A percentile compares a stretch with the other conserved stretches of the same genome.
Conservation (phyloP, 306 rosid species). For the Rosa persica region DNA sequence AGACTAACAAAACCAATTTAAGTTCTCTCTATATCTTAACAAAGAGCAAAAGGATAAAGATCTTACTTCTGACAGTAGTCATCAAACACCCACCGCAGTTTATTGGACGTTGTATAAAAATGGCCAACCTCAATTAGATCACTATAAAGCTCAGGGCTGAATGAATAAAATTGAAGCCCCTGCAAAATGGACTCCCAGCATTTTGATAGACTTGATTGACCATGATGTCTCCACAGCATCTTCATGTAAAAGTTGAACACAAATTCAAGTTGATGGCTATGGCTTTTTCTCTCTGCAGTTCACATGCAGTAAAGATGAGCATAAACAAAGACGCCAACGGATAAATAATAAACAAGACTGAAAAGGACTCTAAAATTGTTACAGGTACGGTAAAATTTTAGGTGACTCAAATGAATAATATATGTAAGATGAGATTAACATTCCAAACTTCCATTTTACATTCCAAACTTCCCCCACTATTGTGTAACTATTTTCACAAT, state of each 20-base stretch:
- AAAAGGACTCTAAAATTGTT: background rate
- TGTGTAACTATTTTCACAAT: background rate
- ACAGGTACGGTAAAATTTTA: too few species aligned
- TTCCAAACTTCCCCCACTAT: background rate
- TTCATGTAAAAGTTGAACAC: constrained; percentile 73
- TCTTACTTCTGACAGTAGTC: constrained; percentile 73
- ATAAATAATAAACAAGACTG: background rate
- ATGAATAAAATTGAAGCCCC: constrained; percentile 84
- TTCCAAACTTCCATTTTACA: background rate
- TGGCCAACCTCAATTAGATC: constrained; percentile 68
- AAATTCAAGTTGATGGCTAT: constrained; percentile 70
- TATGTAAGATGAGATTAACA: background rate
- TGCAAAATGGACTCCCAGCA: constrained; percentile 72
- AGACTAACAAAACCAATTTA: background rate
- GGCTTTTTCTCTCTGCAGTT: constrained; percentile 80
- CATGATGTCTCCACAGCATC: constrained; percentile 72
- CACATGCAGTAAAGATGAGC: constrained; percentile 31
- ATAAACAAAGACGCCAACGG: background rate
- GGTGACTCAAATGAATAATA: background rate
- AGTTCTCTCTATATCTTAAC: background rate
- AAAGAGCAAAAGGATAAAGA: constrained; percentile 15
- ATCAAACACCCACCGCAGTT: constrained; percentile 74
- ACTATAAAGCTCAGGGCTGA: constrained; percentile 68
- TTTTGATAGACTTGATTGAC: constrained; percentile 50
- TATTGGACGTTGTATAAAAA: constrained; percentile 68